Conservation (phyloP, 2,329 filamentous ascomycete genomes). For the Dactylellina cionopaga region DNA sequence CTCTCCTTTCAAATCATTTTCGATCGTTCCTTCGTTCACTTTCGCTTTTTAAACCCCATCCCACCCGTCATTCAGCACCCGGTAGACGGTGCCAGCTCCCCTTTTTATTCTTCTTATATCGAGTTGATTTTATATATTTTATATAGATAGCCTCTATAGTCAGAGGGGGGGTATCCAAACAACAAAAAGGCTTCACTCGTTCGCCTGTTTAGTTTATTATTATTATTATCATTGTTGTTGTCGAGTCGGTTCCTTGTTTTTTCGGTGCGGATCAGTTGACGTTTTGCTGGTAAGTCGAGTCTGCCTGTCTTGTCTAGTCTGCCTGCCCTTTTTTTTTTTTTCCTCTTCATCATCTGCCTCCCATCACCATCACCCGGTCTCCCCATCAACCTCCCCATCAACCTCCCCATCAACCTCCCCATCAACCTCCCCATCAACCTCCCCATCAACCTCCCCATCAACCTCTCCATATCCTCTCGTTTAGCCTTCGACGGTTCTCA, state of each 20-base stretch:
- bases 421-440: background rate
- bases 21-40: slow-evolving; percentile 25
- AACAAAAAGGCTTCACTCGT: slow-evolving; percentile 43
- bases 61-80: slow-evolving; percentile 2
- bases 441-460: background rate
- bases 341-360: background rate
- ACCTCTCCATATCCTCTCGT: background rate
- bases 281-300: slow-evolving; percentile 24
- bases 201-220: too few relatives aligned
- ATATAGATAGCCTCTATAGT: too few relatives aligned
- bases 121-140: slow-evolving; percentile 13
- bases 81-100: slow-evolving; percentile 14
- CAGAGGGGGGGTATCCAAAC: too few relatives aligned
- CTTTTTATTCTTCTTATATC: slow-evolving; percentile 27
- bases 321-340: background rate
- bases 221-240: too few relatives aligned
- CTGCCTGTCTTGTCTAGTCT: background rate
- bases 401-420: background rate
- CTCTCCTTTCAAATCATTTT: slow-evolving; percentile 27
- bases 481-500: background rate
- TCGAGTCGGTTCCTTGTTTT: slow-evolving; percentile 29
- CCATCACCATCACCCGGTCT: slow-evolving; percentile 5
- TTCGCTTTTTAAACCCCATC: slow-evolving; percentile 12
- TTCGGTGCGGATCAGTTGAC: slow-evolving; percentile 39
- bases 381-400: background rate